Evolutionary conservation across 257 asterid species (phyloP), one percentile per base, ranked within the genome.

Genomic region (Cruciata laevipes): DNA sequence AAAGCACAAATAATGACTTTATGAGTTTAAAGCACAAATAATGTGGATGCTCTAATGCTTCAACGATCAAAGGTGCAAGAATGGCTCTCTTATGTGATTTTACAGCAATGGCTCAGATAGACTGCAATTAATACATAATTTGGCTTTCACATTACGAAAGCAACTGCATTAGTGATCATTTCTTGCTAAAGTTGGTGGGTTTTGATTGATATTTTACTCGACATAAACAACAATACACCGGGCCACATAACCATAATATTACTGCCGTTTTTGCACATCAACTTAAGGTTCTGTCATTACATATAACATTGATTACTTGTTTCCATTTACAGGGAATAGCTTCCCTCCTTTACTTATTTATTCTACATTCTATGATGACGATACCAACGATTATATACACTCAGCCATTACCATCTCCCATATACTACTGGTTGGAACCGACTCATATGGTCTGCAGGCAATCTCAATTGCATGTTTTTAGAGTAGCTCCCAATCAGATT

Each of bases 401-500:
- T 67, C 70, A 55, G 51, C 61, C 47, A 20, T 38, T 66, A 53
- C 21, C 33, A 67, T 21, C 57, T 61, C 65, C 73, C 69, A 57
- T 38, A 13, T 30, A 67, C 74, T 38, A 65, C 51, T n/a, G n/a
- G n/a, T n/a, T n/a, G n/a, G n/a, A n/a, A n/a, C n/a, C 66, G 42
- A 32, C 44, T 58, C 51, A 6, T 18, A 61, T 60, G 25, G 31
- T 31, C 69, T 35, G 20, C n/a, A 33, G 42, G 42, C 70, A 30
- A 32, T 14, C n/a, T 40, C 23, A 60, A 33, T 44, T 52, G 56
- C 66, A 47, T 24, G 7, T 25, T 60, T 23, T 10, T 42, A 82
- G 23, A 82, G 76, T 65, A 82, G 73, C 78, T 82, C 86, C 86
- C 86, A 82, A 47, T 79, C 84, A 20, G 82, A 67, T 38, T 82